A percentile compares a stretch with the other conserved stretches of the same genome.
Conservation (phyloP, 1,139 yeast genomes). For the Geotrichum histeridarum region DNA sequence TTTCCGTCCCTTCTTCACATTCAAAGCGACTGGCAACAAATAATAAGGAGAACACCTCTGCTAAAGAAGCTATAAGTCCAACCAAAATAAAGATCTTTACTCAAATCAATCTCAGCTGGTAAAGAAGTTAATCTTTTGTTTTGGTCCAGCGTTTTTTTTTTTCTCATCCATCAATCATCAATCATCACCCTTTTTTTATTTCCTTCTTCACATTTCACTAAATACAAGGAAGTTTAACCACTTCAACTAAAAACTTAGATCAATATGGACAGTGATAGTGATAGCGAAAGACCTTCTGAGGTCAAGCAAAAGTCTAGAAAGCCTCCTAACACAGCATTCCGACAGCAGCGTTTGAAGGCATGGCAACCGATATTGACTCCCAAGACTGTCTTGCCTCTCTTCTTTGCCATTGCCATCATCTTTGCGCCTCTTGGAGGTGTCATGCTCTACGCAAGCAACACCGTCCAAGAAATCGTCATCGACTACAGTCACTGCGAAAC, state of each 20-base stretch:
- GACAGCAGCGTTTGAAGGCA: conserved; percentile 46
- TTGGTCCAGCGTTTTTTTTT: neutral
- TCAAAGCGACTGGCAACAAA: no score
- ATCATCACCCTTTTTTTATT: neutral
- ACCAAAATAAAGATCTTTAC: no score
- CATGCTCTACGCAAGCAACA: conserved; percentile 73
- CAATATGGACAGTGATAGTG: conserved; percentile 39
- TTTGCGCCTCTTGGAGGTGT: conserved; percentile 92
- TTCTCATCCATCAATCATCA: neutral
- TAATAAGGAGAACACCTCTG: no score
- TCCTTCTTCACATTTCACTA: neutral
- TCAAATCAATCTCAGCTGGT: no score
- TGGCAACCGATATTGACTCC: conserved; percentile 85
- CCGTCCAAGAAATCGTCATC: conserved; percentile 71
- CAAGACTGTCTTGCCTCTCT: conserved; percentile 76
- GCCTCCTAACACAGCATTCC: conserved; percentile 44
- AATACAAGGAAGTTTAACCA: neutral
- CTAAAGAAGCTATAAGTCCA: no score
- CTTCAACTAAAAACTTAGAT: neutral
- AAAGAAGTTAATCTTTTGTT: neutral
- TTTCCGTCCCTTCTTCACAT: no score
- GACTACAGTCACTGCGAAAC: conserved; percentile 74
- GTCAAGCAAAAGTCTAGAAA: conserved; percentile 36
- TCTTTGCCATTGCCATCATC: conserved; percentile 68
- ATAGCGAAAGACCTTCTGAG: conserved; percentile 30